Evolutionary conservation across 768 basidiomycete species (phyloP), one percentile per base, ranked within the genome.

Genomic region (Lactarius evosmus): DNA sequence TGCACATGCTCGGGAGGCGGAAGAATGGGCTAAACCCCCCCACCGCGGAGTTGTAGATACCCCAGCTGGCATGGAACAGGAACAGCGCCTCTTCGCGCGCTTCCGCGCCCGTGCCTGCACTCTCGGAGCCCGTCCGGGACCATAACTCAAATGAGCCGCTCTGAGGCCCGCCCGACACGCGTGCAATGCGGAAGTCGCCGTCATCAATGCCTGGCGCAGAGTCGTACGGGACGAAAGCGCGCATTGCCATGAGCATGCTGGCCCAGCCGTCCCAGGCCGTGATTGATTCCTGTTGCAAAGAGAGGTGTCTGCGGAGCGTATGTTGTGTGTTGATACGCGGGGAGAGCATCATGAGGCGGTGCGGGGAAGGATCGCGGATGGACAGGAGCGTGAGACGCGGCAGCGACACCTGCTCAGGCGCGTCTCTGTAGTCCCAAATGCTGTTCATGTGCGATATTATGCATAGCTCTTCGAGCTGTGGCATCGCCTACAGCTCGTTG

Each of bases 221-320:
- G 29, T 65, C 55, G 7, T 36, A 22, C 25, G 63, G 63, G 36
- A 65, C 25, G 36, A 60, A 16, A 14, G n/a, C 29, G 27, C 38
- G 63, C 55, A 61, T 60, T 1, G 49, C 25, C 0, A 4, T 1
- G 19, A 65, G 16, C 46, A 60, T 12, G 30, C 17, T 14, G 3
- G 46, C 1, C 59, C 63, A 61, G 5, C 63, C 59, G 0, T 34
- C 54, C 63, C 62, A 63, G 33, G 27, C 56, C 16, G 57, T 29
- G 5, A 63, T 51, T 3, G 62, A 51, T 57, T 57, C 58, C 25
- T 32, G 50, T 3, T 51, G 62, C 62, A 56, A 65, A 50, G 50
- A 56, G 46, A 65, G 46, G 55, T 56, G 54, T 14, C 55, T 38
- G 38, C 63, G 63, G 27, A 65, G 54, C 1, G 63, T 65, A 8